phyloP scores from a whole-genome alignment of 441 rosid species.

The Erodium texanum region DNA sequence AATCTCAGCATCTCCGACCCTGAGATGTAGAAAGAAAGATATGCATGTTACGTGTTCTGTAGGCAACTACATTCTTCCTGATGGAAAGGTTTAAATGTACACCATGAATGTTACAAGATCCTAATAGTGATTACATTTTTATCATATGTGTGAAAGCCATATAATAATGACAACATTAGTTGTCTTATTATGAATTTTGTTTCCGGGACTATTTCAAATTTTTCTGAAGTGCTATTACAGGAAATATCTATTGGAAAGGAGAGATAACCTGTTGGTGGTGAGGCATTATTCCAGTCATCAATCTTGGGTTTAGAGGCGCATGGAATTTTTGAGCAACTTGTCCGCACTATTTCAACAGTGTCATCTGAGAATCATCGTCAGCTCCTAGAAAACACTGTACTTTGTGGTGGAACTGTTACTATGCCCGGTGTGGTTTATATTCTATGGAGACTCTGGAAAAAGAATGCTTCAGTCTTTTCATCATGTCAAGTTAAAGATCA shows the following conservation, averaged over 20 bases:
- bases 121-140: background rate
- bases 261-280: slow-evolving; percentile 77
- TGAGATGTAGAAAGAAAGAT: slow-evolving; percentile 71
- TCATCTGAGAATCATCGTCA: slow-evolving; percentile 92
- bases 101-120: background rate
- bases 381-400: slow-evolving; percentile 89
- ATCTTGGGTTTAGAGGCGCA: slow-evolving; percentile 80
- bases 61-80: slow-evolving; percentile 87
- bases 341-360: slow-evolving; percentile 68
- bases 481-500: too few relatives aligned
- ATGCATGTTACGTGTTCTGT: slow-evolving; percentile 44
- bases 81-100: slow-evolving; percentile 71
- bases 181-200: background rate
- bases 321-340: slow-evolving; percentile 95
- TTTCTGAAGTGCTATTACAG: slow-evolving; percentile 32
- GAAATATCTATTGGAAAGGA: slow-evolving; percentile 87
- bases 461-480: background rate
- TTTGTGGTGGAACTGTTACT: slow-evolving; percentile 87
- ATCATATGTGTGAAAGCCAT: background rate
- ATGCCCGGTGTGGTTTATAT: slow-evolving; percentile 56
- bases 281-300: slow-evolving; percentile 88
- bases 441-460: background rate
- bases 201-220: slow-evolving; percentile 10
- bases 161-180: too few relatives aligned
- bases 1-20: slow-evolving; percentile 55